Evolutionary conservation across 208 protist species (phyloP).

Genomic region (Leishmania martiniquensis): DNA sequence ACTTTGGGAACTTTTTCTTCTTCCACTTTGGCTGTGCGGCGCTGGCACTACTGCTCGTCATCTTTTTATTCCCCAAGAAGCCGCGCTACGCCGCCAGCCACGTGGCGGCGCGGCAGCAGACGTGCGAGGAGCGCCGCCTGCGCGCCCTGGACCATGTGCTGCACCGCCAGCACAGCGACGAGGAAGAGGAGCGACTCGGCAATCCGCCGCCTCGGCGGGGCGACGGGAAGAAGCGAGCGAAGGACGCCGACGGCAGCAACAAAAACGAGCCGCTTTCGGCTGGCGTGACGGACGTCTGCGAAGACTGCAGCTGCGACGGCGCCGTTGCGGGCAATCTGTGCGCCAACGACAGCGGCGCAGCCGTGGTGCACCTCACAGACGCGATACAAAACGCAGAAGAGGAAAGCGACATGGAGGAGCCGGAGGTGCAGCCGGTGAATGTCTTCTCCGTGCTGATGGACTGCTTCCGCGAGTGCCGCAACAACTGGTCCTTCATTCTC

Average conservation of each 20-base stretch:
- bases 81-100: conserved; percentile 57
- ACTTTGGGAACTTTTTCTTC: conserved; percentile 80
- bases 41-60: conserved; percentile 38
- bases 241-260: background rate
- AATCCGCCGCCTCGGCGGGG: background rate
- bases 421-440: conserved; percentile 59
- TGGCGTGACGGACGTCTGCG: background rate
- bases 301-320: conserved; percentile 1
- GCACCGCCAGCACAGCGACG: conserved; percentile 13
- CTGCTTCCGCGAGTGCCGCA: conserved; percentile 47
- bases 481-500: conserved; percentile 62
- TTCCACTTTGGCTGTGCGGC: conserved; percentile 63
- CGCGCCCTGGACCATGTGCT: conserved; percentile 24
- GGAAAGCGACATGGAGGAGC: conserved; percentile 18
- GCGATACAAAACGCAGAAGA: background rate
- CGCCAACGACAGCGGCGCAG: background rate
- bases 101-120: conserved; percentile 49
- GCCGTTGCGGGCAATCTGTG: conserved; percentile 2
- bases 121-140: conserved; percentile 39
- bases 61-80: conserved; percentile 59
- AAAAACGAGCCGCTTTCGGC: conserved; percentile 11
- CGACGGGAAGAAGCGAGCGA: background rate
- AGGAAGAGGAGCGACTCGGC: conserved; percentile 8
- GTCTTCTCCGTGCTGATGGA: conserved; percentile 74
- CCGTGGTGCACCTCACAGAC: background rate